Conservation (phyloP, 495 filamentous ascomycete species). For the Xylaria telfairii region DNA sequence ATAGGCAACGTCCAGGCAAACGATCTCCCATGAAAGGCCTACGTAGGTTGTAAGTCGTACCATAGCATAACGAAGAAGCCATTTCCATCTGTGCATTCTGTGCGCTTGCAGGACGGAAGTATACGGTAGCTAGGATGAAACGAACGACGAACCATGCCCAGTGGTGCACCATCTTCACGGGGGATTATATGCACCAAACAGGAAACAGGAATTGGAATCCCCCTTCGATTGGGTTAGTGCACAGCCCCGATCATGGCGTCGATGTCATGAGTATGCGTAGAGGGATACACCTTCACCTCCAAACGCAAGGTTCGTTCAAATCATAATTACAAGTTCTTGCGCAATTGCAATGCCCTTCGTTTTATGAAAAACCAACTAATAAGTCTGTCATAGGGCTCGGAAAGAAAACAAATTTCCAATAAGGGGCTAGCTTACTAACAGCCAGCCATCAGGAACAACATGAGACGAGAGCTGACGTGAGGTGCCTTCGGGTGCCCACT, state of each 20-base stretch:
- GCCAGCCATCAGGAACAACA: background rate
- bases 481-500: background rate
- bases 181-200: background rate
- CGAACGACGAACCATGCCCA: background rate
- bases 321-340: background rate
- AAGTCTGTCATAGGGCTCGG: background rate
- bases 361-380: background rate
- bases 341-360: background rate
- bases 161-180: background rate
- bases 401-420: background rate
- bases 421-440: background rate
- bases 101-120: background rate
- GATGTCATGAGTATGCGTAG: background rate
- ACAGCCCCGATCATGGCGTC: background rate
- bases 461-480: slow-evolving; percentile 7
- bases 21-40: background rate
- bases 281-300: background rate
- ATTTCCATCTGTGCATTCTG: background rate
- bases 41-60: background rate
- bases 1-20: background rate
- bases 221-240: background rate
- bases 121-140: background rate
- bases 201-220: no score
- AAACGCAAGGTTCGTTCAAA: background rate
- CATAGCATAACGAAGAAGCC: background rate